A percentile compares a stretch with the other conserved stretches of the same genome.
Evolutionary conservation across 345 rosid genomes (phyloP).

Genomic region (Linum tenue): DNA sequence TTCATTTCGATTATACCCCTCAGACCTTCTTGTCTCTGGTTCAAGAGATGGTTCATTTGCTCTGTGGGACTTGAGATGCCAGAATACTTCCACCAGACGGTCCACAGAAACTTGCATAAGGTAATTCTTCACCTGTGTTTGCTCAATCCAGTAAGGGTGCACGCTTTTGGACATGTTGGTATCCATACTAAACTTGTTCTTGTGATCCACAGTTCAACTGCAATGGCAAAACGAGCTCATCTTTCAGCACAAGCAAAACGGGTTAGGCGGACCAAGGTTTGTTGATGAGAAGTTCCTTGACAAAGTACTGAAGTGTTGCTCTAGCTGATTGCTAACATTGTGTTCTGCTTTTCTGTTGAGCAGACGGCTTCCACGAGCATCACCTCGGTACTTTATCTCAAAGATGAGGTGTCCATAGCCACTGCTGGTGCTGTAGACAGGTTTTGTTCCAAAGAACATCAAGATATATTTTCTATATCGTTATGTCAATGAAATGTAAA

Average conservation of each 20-base stretch:
- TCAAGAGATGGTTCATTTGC: slow-evolving; percentile 93
- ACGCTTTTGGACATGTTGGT: background rate
- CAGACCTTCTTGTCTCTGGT: slow-evolving; percentile 82
- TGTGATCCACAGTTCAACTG: slow-evolving; percentile 37
- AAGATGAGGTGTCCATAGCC: slow-evolving; percentile 67
- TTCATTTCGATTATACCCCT: background rate
- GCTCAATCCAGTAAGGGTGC: background rate
- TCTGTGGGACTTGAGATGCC: slow-evolving; percentile 87
- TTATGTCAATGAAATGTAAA: background rate
- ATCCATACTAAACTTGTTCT: background rate
- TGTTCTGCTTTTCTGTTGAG: slow-evolving; percentile 4
- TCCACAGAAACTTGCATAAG: slow-evolving; percentile 26
- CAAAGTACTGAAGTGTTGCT: background rate
- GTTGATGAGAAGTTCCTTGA: slow-evolving; percentile 10
- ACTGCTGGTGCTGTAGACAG: slow-evolving; percentile 90
- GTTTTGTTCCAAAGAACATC: slow-evolving; percentile 24
- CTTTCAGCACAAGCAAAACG: slow-evolving; percentile 56
- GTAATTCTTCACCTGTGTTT: slow-evolving; percentile 19
- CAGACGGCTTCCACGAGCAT: slow-evolving; percentile 85
- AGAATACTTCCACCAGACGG: slow-evolving; percentile 25
- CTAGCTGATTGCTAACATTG: slow-evolving; percentile 21
- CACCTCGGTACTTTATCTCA: slow-evolving; percentile 82
- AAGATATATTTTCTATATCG: background rate
- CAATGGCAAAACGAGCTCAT: slow-evolving; percentile 71
- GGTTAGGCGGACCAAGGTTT: slow-evolving; percentile 59